Evolutionary conservation across 129 eudicot species (phyloP).

Genomic region (Helianthus tuberosus): DNA sequence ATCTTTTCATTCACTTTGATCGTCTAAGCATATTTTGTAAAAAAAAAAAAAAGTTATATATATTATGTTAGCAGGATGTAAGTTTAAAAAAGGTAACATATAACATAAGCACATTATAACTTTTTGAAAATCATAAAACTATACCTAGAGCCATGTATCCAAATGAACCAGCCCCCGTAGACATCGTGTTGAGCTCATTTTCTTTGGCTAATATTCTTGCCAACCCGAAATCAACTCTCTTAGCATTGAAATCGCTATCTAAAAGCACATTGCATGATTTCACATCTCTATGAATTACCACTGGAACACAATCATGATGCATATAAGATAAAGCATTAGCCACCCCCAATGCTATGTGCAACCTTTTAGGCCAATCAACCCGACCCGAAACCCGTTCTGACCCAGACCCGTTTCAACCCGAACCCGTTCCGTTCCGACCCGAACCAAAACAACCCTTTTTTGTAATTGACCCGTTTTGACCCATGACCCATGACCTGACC

Average conservation of each 20-base stretch:
- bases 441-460: too few species aligned
- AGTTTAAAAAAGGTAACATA: background rate
- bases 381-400: too few species aligned
- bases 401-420: too few species aligned
- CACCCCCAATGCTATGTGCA: too few species aligned
- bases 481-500: too few species aligned
- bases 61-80: background rate
- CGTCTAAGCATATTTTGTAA: conserved; percentile 74
- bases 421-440: too few species aligned
- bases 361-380: too few species aligned
- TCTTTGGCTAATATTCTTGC: conserved; percentile 60
- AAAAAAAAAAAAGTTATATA: background rate
- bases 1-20: conserved; percentile 70
- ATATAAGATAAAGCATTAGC: too few species aligned
- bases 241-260: conserved; percentile 76
- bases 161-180: conserved; percentile 76
- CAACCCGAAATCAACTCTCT: conserved; percentile 94
- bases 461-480: too few species aligned
- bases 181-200: conserved; percentile 55
- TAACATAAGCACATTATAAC: too few species aligned
- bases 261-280: conserved; percentile 81
- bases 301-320: too few species aligned
- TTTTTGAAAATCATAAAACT: too few species aligned
- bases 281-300: conserved; percentile 76
- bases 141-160: conserved; percentile 95